Conservation (phyloP, 495 filamentous ascomycete species). For the Aspergillus bertholletiae region DNA sequence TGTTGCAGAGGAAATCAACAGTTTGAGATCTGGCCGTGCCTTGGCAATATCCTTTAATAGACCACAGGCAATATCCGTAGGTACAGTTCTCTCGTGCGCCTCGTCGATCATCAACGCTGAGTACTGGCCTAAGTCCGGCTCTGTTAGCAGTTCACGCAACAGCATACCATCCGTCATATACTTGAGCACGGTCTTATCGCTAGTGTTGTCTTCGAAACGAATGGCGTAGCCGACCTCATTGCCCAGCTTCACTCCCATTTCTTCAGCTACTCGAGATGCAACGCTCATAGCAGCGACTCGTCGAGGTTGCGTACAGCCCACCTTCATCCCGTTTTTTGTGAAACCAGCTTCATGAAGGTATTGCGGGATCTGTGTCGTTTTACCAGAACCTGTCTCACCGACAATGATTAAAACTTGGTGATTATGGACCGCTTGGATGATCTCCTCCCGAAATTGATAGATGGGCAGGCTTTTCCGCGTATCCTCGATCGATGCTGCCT, state of each 20-base stretch:
- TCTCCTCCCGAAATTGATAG: conserved; percentile 72
- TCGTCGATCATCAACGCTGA: conserved; percentile 95
- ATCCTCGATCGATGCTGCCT: conserved; percentile 80
- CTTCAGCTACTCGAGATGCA: conserved; percentile 88
- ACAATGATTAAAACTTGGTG: conserved; percentile 84
- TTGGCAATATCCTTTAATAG: conserved; percentile 90
- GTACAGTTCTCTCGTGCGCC: conserved; percentile 89
- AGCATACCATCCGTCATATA: conserved; percentile 99
- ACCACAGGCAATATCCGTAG: conserved; percentile 88
- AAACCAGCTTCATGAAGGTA: conserved; percentile 86
- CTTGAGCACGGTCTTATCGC: conserved; percentile 88
- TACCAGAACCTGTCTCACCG: conserved; percentile 84
- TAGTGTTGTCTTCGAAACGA: conserved; percentile 91
- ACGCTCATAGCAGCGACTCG: conserved; percentile 97
- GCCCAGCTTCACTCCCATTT: conserved; percentile 86
- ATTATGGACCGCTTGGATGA: conserved; percentile 73
- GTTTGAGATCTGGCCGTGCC: conserved; percentile 80
- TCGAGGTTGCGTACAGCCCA: conserved; percentile 71
- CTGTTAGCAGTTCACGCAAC: conserved; percentile 84
- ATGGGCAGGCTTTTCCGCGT: conserved; percentile 89
- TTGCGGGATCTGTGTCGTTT: conserved; percentile 87
- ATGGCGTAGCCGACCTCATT: conserved; percentile 95
- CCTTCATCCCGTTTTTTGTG: conserved; percentile 64
- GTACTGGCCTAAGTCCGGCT: conserved; percentile 82
- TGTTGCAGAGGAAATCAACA: conserved; percentile 92